Evolutionary conservation across 106 monocot genomes (phyloP).

Genomic region (Hemerocallis citrina): DNA sequence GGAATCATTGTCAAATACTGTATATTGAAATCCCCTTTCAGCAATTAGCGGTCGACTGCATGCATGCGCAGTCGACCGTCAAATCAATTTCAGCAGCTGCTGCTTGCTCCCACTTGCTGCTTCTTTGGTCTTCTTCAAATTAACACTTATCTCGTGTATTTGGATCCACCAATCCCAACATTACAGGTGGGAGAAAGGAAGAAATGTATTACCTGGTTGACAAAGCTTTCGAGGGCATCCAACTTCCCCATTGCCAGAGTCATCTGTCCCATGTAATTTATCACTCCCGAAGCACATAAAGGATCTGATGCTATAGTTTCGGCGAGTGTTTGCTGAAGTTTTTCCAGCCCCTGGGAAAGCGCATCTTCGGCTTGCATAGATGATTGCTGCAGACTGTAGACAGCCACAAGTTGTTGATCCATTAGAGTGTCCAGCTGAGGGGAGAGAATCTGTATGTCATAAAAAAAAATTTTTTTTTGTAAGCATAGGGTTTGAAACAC

Average conservation of each 20-base stretch:
- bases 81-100: too few relatives aligned
- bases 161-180: too few relatives aligned
- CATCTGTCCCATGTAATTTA: slow-evolving; percentile 71
- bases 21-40: too few relatives aligned
- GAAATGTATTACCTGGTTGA: slow-evolving; percentile 43
- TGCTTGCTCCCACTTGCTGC: too few relatives aligned
- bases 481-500: neutral
- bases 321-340: slow-evolving; percentile 66
- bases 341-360: slow-evolving; percentile 75
- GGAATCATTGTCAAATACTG: too few relatives aligned
- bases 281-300: slow-evolving; percentile 23
- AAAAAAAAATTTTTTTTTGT: neutral
- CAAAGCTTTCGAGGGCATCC: slow-evolving; percentile 55
- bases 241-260: slow-evolving; percentile 50
- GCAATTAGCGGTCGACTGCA: too few relatives aligned
- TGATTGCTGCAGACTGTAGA: slow-evolving; percentile 47
- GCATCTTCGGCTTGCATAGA: slow-evolving; percentile 88
- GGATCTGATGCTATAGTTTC: slow-evolving; percentile 49
- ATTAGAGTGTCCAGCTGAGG: slow-evolving; percentile 66
- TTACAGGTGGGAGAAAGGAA: too few relatives aligned
- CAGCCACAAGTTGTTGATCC: slow-evolving; percentile 47
- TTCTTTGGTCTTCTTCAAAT: too few relatives aligned
- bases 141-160: too few relatives aligned
- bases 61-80: too few relatives aligned
- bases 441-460: slow-evolving; percentile 39